Evolutionary conservation across 2,329 filamentous ascomycete species (phyloP), one percentile per base, ranked within the genome.

Genomic region (Leptographium galeiforme): DNA sequence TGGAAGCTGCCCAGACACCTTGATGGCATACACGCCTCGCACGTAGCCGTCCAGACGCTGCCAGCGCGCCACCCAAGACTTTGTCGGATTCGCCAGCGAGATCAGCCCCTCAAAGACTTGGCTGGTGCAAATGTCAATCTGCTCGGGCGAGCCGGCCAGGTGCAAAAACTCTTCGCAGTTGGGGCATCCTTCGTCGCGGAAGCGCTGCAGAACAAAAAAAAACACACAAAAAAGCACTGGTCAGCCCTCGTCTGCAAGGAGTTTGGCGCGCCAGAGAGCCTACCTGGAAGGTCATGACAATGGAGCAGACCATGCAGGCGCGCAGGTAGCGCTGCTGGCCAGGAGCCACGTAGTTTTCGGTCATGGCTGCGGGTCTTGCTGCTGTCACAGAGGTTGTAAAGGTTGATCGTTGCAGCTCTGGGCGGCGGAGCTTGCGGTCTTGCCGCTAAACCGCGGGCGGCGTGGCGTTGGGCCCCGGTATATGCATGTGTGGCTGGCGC

Each of bases 221-320:
- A n/a, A n/a, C n/a, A n/a, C n/a, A n/a, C 25, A 25, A 25, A 25
- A 32, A 38, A 18, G 38, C 6, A 19, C 18, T 4, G 1, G 30
- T 45, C n/a, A 41, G 48, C 48, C 8, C 33, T 12, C 47, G 19
- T 48, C 40, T 25, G 25, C 25, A 25, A 3, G 25, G 32, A n/a
- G 11, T 32, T n/a, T 19, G 10, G 25, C 16, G 30, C 19, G 8
- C 10, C 33, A 18, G 6, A 2, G 3, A 36, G 34, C 78, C 61
- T 73, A 89, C 86, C 60, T 76, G 77, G 64, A 84, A 82, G 57
- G 87, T 84, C 75, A 91, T 89, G 59, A 97, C 88, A 66, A 97
- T 86, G 53, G 89, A 91, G 80, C 93, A 98, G 61, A 97, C 89
- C 89, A 98, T 96, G 76, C 93, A 98, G 64, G 93, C 93, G 70